Percentiles rank a stretch among this genome's conserved stretches.
These are phyloP conservation scores for Senna tora DNA, from an alignment of 306 rosid species.

Conservation along the genomic window DNA sequence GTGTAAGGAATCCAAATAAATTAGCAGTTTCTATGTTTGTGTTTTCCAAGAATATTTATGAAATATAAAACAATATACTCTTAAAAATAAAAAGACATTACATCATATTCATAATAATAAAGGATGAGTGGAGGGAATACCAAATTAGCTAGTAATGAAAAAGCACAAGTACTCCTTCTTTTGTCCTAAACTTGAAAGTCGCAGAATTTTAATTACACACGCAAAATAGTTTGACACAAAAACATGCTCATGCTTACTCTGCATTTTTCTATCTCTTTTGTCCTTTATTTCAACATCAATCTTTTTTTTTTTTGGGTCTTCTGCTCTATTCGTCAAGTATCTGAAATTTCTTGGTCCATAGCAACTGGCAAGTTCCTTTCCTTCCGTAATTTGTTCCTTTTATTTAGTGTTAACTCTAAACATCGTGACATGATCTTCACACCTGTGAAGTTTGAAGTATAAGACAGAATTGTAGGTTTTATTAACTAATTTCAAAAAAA, in stretches of 20 bases:
- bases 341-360: neutral
- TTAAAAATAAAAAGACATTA: no score
- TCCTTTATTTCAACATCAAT: neutral
- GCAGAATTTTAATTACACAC: neutral
- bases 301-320: neutral
- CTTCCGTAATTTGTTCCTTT: neutral
- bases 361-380: neutral
- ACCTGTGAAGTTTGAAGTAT: neutral
- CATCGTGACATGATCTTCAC: neutral
- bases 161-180: neutral
- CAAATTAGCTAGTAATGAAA: neutral
- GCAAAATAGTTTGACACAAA: neutral
- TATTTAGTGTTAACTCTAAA: neutral
- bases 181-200: neutral
- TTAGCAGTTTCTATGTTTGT: no score
- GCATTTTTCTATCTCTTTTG: neutral
- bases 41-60: no score
- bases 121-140: neutral
- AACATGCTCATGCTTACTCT: neutral
- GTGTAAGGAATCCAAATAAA: neutral
- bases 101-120: no score
- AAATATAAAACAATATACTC: no score
- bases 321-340: neutral
- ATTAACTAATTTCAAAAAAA: neutral
- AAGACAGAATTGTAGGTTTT: neutral